Percentiles rank a stretch among this genome's conserved stretches.
These are phyloP conservation scores for Pseudopyricularia javanii DNA, from an alignment of 2,329 filamentous ascomycete species.

Conservation along the genomic window DNA sequence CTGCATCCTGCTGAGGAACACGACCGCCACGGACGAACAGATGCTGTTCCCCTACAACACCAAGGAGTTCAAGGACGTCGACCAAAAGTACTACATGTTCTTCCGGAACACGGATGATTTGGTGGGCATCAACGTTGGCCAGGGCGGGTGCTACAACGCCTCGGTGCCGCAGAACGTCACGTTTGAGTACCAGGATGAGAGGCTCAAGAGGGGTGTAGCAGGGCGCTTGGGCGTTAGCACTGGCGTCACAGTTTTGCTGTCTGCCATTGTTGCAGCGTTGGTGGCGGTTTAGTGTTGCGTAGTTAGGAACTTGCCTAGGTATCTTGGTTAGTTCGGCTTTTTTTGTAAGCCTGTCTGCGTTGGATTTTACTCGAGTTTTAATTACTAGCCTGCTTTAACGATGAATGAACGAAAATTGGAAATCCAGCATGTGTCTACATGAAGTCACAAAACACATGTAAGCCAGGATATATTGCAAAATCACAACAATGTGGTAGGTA, in stretches of 20 bases:
- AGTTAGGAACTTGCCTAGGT: background rate
- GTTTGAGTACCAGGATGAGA: constrained; percentile 51
- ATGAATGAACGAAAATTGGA: too few species aligned
- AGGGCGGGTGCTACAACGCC: constrained; percentile 53
- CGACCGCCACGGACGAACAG: constrained; percentile 51
- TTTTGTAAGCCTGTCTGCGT: too few species aligned
- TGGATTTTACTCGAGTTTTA: too few species aligned
- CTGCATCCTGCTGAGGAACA: constrained; percentile 69
- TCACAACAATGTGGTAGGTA: too few species aligned
- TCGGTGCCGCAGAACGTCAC: constrained; percentile 59
- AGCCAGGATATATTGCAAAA: too few species aligned
- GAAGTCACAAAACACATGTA: too few species aligned
- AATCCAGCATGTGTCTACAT: too few species aligned
- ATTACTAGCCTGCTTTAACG: too few species aligned
- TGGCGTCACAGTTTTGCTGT: background rate
- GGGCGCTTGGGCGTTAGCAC: background rate
- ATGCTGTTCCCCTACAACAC: constrained; percentile 70
- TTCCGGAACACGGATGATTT: constrained; percentile 63
- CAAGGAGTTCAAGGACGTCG: constrained; percentile 52
- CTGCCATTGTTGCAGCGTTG: background rate
- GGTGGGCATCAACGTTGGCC: constrained; percentile 45
- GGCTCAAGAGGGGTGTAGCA: constrained; percentile 9
- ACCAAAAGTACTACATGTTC: constrained; percentile 65
- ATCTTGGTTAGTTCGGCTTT: background rate
- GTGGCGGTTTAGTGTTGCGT: background rate